phyloP scores from a whole-genome alignment of 805 yeast genomes.

The Saturnispora bothae region DNA sequence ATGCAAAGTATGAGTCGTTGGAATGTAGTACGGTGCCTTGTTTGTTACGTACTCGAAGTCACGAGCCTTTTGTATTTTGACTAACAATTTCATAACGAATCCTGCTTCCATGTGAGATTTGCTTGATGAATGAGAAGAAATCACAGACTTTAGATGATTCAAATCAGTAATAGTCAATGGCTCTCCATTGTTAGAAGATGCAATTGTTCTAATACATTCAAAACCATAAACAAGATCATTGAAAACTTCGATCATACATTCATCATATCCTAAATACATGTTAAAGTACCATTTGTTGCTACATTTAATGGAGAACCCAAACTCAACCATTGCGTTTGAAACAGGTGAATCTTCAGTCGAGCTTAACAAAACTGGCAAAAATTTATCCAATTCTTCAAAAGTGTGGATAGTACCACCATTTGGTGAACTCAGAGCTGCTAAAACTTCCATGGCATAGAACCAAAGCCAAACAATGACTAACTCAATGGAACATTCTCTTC shows the following conservation, averaged over 20 bases:
- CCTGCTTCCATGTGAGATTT: constrained; percentile 13
- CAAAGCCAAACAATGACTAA: constrained; percentile 35
- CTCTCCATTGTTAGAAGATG: neutral
- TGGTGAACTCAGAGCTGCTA: constrained; percentile 49
- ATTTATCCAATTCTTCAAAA: constrained; percentile 36
- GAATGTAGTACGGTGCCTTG: constrained; percentile 24
- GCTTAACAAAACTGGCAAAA: constrained; percentile 23
- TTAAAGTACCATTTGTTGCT: constrained; percentile 17
- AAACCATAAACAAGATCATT: constrained; percentile 23
- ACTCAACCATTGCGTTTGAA: constrained; percentile 14
- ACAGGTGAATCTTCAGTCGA: constrained; percentile 15
- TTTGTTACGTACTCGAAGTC: constrained; percentile 21
- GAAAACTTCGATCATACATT: constrained; percentile 25
- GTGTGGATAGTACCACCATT: constrained; percentile 50
- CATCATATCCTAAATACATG: constrained; percentile 28
- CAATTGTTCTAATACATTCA: constrained; percentile 19
- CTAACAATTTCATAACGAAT: constrained; percentile 9
- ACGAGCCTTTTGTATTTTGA: constrained; percentile 21
- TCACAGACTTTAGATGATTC: constrained; percentile 2
- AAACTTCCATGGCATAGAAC: constrained; percentile 52
- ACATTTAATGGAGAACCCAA: constrained; percentile 25
- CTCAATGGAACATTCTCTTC: constrained; percentile 25
- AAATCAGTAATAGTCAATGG: neutral
- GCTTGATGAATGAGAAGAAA: neutral
- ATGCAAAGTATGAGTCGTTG: constrained; percentile 21